A percentile compares a stretch with the other conserved stretches of the same genome.
phyloP scores from a whole-genome alignment of 805 yeast species.

The Starmerella khaoyaiensis region DNA sequence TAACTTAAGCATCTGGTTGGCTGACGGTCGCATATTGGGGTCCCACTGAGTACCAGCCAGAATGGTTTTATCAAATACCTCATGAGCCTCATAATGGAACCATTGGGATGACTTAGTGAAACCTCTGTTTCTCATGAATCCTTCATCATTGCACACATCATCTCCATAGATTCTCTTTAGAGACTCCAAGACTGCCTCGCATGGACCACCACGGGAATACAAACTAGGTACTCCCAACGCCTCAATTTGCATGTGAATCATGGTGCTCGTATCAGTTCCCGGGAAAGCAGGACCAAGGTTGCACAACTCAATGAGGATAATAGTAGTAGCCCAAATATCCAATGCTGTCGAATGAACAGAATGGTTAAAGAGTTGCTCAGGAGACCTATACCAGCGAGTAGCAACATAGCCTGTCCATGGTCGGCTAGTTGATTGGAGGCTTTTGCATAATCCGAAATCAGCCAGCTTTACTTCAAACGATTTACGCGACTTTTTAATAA shows the following conservation, averaged over 20 bases:
- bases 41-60: constrained; percentile 57
- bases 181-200: background rate
- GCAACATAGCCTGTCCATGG: constrained; percentile 80
- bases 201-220: constrained; percentile 14
- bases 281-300: constrained; percentile 71
- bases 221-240: constrained; percentile 61
- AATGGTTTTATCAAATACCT: constrained; percentile 9
- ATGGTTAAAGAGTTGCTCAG: constrained; percentile 48
- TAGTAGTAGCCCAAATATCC: constrained; percentile 84
- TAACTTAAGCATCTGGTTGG: constrained; percentile 12
- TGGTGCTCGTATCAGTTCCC: constrained; percentile 69
- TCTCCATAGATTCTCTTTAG: no score
- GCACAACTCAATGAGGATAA: constrained; percentile 67
- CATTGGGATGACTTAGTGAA: background rate
- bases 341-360: constrained; percentile 62
- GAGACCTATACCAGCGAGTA: constrained; percentile 93
- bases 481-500: constrained; percentile 46
- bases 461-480: constrained; percentile 65
- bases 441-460: constrained; percentile 87
- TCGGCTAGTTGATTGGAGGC: constrained; percentile 37
- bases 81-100: constrained; percentile 21
- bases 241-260: constrained; percentile 52
- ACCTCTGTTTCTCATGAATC: background rate
- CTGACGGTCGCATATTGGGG: constrained; percentile 34
- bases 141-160: background rate